phyloP scores from a whole-genome alignment of 495 filamentous ascomycete genomes.

The Penicillium coprophilum region DNA sequence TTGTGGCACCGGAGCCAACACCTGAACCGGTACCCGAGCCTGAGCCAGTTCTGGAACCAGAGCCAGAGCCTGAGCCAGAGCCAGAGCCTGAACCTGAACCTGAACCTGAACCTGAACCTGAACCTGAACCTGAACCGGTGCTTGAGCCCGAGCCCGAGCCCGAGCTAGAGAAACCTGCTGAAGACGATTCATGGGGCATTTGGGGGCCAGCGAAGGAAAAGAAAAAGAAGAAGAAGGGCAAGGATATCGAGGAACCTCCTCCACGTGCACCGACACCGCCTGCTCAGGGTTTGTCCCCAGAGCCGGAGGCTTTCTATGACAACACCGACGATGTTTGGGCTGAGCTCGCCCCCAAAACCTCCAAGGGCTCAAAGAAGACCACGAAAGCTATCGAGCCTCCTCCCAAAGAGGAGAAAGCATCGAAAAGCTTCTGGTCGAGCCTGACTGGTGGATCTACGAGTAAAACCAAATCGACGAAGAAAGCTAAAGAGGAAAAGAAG shows the following conservation, averaged over 20 bases:
- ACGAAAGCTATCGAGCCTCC: constrained; percentile 33
- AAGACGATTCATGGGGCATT: constrained; percentile 37
- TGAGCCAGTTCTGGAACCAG: constrained; percentile 17
- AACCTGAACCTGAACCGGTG: constrained; percentile 21
- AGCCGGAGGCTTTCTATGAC: constrained; percentile 35
- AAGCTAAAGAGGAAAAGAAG: constrained; percentile 32
- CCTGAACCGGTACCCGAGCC: constrained; percentile 17
- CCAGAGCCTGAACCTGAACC: constrained; percentile 18
- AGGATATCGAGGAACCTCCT: constrained; percentile 44
- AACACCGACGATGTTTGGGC: constrained; percentile 39
- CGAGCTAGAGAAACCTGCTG: constrained; percentile 27
- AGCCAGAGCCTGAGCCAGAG: constrained; percentile 16
- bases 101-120: constrained; percentile 23
- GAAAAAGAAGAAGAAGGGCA: constrained; percentile 46
- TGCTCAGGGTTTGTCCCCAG: constrained; percentile 47
- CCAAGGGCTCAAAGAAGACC: constrained; percentile 31
- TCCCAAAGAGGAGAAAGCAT: constrained; percentile 35
- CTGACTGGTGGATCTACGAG: constrained; percentile 37
- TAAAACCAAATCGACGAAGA: constrained; percentile 33
- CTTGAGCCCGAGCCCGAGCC: constrained; percentile 20
- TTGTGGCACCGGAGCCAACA: constrained; percentile 12
- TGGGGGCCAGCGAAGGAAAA: constrained; percentile 42
- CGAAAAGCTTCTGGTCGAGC: constrained; percentile 49
- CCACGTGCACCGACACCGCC: constrained; percentile 54
- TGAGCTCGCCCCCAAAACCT: constrained; percentile 34